Evolutionary conservation across 306 rosid species (phyloP).

Genomic region (Trichosanthes truncata): DNA sequence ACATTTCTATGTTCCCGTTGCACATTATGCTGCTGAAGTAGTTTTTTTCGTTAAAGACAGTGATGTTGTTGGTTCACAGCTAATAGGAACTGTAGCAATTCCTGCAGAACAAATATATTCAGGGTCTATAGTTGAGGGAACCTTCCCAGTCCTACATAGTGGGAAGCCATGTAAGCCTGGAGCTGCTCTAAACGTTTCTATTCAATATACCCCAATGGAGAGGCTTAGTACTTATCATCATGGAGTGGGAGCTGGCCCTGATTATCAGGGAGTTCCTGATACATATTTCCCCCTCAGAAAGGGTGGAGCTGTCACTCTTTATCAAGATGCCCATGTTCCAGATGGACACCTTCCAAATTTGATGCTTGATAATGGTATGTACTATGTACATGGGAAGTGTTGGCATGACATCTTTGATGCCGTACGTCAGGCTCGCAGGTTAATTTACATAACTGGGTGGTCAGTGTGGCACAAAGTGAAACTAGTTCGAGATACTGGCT

Average conservation of each 20-base stretch:
- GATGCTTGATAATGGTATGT: constrained; percentile 48
- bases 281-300: constrained; percentile 89
- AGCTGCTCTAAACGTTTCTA: constrained; percentile 59
- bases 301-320: constrained; percentile 77
- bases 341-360: constrained; percentile 64
- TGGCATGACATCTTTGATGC: constrained; percentile 82
- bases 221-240: constrained; percentile 47
- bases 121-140: constrained; percentile 59
- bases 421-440: constrained; percentile 51
- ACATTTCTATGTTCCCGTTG: constrained; percentile 78
- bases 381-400: constrained; percentile 74
- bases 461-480: constrained; percentile 88
- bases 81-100: constrained; percentile 68
- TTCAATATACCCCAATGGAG: constrained; percentile 76
- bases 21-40: constrained; percentile 75
- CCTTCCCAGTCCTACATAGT: constrained; percentile 53
- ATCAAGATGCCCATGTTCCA: constrained; percentile 93
- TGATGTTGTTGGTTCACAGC: constrained; percentile 90
- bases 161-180: constrained; percentile 87
- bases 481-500: constrained; percentile 54
- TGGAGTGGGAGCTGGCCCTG: constrained; percentile 94
- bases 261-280: constrained; percentile 75
- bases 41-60: constrained; percentile 84
- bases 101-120: constrained; percentile 64
- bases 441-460: constrained; percentile 93